These are phyloP conservation scores for Phaeotremella skinneri DNA, from an alignment of 768 basidiomycete species.

Conservation along the genomic window DNA sequence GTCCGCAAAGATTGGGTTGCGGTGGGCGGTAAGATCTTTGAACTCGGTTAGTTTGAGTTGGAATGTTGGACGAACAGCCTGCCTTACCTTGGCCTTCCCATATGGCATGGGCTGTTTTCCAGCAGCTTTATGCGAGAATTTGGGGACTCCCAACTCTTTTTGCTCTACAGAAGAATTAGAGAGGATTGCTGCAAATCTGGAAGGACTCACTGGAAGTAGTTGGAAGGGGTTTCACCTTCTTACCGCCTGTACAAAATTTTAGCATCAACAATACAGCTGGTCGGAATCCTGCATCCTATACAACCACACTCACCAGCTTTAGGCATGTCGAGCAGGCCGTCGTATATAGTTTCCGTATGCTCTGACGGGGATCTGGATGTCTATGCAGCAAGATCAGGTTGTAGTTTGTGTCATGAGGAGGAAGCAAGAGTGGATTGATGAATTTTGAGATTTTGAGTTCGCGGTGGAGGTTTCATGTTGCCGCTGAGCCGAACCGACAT, in stretches of 20 bases:
- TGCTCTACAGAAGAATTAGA: constrained; percentile 52
- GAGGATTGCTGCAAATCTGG: neutral
- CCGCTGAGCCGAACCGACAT: too few species aligned
- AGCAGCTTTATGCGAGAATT: constrained; percentile 68
- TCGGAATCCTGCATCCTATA: neutral
- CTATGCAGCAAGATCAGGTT: constrained; percentile 2
- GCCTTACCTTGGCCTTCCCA: constrained; percentile 31
- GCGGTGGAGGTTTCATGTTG: too few species aligned
- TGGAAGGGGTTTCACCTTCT: constrained; percentile 37
- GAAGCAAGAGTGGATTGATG: too few species aligned
- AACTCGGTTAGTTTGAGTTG: neutral
- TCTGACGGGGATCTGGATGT: neutral
- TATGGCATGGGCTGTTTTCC: constrained; percentile 31
- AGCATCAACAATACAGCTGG: neutral
- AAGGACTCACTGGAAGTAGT: constrained; percentile 31
- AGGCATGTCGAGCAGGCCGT: constrained; percentile 31
- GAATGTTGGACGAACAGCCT: constrained; percentile 8
- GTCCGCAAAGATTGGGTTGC: neutral
- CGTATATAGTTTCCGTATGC: neutral
- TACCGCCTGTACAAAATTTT: constrained; percentile 21
- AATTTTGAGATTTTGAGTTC: too few species aligned
- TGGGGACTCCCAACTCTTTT: constrained; percentile 85
- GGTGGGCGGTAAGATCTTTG: neutral
- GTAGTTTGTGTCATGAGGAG: neutral
- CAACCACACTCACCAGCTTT: constrained; percentile 34